Evolutionary conservation across 768 basidiomycete species (phyloP).

Genomic region (Mycena filopes): DNA sequence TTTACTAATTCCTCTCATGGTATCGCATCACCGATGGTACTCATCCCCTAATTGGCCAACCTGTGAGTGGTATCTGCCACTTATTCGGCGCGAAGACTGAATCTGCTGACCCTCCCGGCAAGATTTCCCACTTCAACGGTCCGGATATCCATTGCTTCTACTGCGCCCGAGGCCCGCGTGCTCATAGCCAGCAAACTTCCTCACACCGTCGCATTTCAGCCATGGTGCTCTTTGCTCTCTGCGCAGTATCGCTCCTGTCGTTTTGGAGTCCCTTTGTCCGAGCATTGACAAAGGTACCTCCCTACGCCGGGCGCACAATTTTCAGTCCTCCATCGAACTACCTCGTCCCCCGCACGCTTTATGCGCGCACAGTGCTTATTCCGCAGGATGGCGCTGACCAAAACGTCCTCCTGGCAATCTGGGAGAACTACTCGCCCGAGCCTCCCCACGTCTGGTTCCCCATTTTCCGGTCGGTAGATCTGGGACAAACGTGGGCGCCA

Average conservation of each 20-base stretch:
- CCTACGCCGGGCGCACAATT: slow-evolving; percentile 24
- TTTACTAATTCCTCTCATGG: no score
- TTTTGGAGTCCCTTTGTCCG: neutral
- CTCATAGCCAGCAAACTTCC: neutral
- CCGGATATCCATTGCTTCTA: no score
- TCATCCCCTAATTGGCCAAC: no score
- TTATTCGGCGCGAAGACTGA: no score
- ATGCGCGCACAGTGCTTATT: slow-evolving; percentile 34
- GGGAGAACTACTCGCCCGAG: slow-evolving; percentile 37
- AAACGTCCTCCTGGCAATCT: slow-evolving; percentile 36
- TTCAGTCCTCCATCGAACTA: slow-evolving; percentile 32
- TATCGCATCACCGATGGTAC: no score
- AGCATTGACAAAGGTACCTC: slow-evolving; percentile 14
- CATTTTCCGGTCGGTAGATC: slow-evolving; percentile 30
- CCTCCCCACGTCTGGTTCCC: slow-evolving; percentile 32
- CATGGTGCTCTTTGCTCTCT: neutral
- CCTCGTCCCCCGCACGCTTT: slow-evolving; percentile 33
- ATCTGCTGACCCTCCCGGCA: no score
- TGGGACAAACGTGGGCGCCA: slow-evolving; percentile 32
- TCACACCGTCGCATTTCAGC: neutral
- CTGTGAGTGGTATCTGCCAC: no score
- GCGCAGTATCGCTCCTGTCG: slow-evolving; percentile 3
- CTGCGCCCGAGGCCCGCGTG: no score
- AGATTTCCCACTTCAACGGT: no score
- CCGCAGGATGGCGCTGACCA: slow-evolving; percentile 27